These are phyloP conservation scores for Curvularia hawaiiensis DNA, from an alignment of 2,329 filamentous ascomycete species.

Conservation along the genomic window DNA sequence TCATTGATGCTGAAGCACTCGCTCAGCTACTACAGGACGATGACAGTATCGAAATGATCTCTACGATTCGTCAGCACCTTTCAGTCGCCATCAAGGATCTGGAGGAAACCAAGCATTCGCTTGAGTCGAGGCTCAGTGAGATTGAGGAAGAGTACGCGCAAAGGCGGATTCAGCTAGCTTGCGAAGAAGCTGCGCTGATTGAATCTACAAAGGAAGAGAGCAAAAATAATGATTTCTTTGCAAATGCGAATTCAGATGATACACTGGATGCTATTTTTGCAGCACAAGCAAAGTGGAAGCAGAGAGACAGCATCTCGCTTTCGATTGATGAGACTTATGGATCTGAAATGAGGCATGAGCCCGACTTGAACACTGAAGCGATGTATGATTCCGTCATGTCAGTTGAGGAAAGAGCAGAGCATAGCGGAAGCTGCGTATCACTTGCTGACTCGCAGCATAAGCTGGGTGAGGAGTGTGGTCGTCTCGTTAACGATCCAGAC, in stretches of 20 bases:
- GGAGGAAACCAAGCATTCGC: background rate
- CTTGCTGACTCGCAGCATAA: background rate
- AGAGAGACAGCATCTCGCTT: background rate
- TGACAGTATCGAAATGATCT: background rate
- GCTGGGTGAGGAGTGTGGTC: background rate
- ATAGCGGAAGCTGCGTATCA: background rate
- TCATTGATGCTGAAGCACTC: background rate
- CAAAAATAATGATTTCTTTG: background rate
- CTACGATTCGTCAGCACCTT: background rate
- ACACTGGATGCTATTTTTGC: background rate
- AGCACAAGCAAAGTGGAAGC: background rate
- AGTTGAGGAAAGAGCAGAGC: background rate
- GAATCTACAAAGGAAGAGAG: background rate
- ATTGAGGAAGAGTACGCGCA: background rate
- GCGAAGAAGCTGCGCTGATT: slow-evolving; percentile 1
- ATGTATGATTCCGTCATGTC: background rate
- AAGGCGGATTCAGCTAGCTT: slow-evolving; percentile 1
- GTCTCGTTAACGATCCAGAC: background rate
- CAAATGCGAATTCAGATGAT: background rate
- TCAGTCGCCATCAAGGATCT: background rate
- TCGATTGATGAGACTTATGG: background rate
- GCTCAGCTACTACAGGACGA: background rate
- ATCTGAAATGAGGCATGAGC: background rate
- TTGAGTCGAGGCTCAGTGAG: background rate
- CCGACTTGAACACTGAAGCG: slow-evolving; percentile 1